These are phyloP conservation scores for Arachis monticola DNA, from an alignment of 331 rosid genomes.

Conservation along the genomic window DNA sequence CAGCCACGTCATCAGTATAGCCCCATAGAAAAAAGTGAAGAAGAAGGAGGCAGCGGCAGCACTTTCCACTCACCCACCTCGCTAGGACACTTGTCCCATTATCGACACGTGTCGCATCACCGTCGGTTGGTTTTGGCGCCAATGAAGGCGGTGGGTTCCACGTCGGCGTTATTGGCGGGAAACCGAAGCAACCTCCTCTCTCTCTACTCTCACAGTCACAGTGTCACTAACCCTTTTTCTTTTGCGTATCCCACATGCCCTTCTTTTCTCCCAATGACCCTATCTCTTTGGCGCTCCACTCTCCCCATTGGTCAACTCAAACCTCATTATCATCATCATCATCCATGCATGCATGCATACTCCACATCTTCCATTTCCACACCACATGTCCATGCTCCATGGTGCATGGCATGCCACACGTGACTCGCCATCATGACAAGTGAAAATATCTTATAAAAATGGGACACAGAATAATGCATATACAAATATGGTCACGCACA, in stretches of 20 bases:
- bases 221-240: neutral
- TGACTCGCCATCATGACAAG: slow-evolving; percentile 32
- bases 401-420: slow-evolving; percentile 32
- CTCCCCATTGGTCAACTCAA: slow-evolving; percentile 31
- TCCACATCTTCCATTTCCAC: neutral
- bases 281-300: neutral
- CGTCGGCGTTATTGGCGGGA: slow-evolving; percentile 45
- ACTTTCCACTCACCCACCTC: slow-evolving; percentile 43
- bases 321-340: slow-evolving; percentile 8
- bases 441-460: slow-evolving; percentile 23
- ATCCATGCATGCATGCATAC: slow-evolving; percentile 3
- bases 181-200: slow-evolving; percentile 27
- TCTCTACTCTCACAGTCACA: neutral
- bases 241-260: slow-evolving; percentile 17
- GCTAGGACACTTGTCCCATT: slow-evolving; percentile 34
- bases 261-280: neutral
- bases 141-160: slow-evolving; percentile 37
- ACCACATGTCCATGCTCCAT: slow-evolving; percentile 1
- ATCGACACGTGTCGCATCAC: slow-evolving; percentile 20
- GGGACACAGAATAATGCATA: slow-evolving; percentile 5
- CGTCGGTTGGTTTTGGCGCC: slow-evolving; percentile 37
- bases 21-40: neutral
- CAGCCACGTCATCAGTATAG: slow-evolving; percentile 8
- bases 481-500: neutral
- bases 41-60: slow-evolving; percentile 14